A percentile compares a stretch with the other conserved stretches of the same genome.
Conservation (phyloP, 768 basidiomycete species). For the Rhizopogon roseolus region DNA sequence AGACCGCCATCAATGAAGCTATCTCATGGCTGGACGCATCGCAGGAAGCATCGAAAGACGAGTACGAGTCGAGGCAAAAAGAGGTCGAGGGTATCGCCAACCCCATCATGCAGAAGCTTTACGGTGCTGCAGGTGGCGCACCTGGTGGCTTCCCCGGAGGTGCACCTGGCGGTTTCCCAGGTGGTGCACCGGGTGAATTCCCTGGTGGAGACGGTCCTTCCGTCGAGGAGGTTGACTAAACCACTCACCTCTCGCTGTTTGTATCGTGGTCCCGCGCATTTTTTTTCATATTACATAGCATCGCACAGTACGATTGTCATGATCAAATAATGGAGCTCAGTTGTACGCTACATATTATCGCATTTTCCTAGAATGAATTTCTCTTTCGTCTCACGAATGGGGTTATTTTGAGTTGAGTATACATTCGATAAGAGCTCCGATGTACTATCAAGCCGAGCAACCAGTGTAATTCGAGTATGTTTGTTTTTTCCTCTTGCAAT, state of each 20-base stretch:
- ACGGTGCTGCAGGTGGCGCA: constrained; percentile 52
- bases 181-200: constrained; percentile 68
- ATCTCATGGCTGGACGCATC: constrained; percentile 84
- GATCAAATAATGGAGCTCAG: constrained; percentile 21
- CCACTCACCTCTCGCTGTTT: constrained; percentile 10
- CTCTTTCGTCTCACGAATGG: neutral
- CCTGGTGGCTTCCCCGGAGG: constrained; percentile 38
- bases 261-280: constrained; percentile 9
- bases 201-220: constrained; percentile 80
- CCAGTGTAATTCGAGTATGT: no score
- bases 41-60: constrained; percentile 89
- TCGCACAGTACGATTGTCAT: constrained; percentile 25
- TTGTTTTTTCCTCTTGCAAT: no score
- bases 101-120: constrained; percentile 71
- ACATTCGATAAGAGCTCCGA: no score
- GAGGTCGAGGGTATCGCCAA: constrained; percentile 84
- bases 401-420: no score
- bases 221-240: constrained; percentile 87
- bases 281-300: constrained; percentile 22
- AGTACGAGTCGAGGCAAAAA: constrained; percentile 91
- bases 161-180: constrained; percentile 31
- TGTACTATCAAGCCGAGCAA: no score
- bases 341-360: constrained; percentile 24
- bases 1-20: constrained; percentile 74
- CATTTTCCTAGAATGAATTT: constrained; percentile 24